Conservation (phyloP, 1,284 basidiomycete genomes). For the Ceratorhiza oryzae-sativae region DNA sequence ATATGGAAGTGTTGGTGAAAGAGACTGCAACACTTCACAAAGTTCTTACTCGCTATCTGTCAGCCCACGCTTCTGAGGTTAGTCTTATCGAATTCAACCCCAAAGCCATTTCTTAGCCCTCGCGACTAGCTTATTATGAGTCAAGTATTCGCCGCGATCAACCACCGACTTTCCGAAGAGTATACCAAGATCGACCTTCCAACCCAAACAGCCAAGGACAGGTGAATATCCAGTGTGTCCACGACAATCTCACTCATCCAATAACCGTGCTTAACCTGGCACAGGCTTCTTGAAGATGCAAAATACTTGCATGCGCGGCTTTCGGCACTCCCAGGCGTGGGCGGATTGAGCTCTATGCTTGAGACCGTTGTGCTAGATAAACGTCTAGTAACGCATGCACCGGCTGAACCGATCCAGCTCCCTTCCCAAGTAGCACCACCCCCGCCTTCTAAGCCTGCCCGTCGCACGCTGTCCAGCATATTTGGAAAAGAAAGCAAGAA, state of each 20-base stretch:
- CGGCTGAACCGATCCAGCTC: not conserved
- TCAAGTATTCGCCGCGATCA: constrained; percentile 91
- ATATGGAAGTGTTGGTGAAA: constrained; percentile 92
- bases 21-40: constrained; percentile 97
- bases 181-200: constrained; percentile 82
- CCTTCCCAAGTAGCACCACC: not conserved
- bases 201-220: constrained; percentile 79
- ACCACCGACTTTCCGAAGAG: constrained; percentile 84
- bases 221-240: constrained; percentile 58
- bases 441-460: constrained; percentile 38
- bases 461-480: constrained; percentile 34
- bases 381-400: constrained; percentile 43
- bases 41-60: constrained; percentile 90
- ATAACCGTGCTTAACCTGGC: not conserved
- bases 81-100: constrained; percentile 46
- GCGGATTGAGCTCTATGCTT: constrained; percentile 70
- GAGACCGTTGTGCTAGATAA: constrained; percentile 84
- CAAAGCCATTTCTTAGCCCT: constrained; percentile 23
- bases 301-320: constrained; percentile 76
- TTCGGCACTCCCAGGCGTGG: constrained; percentile 71
- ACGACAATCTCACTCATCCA: constrained; percentile 2
- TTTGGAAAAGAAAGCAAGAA: constrained; percentile 32
- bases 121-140: constrained; percentile 80
- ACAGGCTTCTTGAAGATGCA: constrained; percentile 62
- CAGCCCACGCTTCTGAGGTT: constrained; percentile 79